Evolutionary conservation across 192 early-diverging fungal genomes (phyloP), one percentile per base, ranked within the genome.

Genomic region (Mortierella alpina): DNA sequence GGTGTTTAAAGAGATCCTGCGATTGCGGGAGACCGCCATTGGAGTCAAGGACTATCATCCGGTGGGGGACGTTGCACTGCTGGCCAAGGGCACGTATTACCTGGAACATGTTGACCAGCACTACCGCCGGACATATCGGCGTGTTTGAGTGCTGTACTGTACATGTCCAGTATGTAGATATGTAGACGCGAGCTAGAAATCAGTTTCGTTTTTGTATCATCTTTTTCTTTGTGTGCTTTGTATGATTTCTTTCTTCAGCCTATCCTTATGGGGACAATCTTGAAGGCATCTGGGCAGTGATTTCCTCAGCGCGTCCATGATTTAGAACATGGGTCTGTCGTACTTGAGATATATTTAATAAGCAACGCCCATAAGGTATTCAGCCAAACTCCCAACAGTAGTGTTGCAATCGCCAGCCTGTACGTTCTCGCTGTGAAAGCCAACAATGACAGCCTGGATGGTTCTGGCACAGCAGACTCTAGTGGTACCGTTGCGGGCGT

Each of bases 121-220:
- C 91, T 98, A 93, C 90, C 88, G 98, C 67, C 88, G 98, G 53
- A 88, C 87, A 61, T 99, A 99, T 74, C 86, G 84, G 62, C 92
- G 94, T 64, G 77, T 66, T 54, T 80, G 68, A 68, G 31, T n/a
- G n/a, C n/a, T n/a, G n/a, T n/a, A n/a, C n/a, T n/a, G n/a, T n/a
- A n/a, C n/a, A n/a, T n/a, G n/a, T n/a, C n/a, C n/a, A n/a, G n/a
- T n/a, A n/a, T n/a, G n/a, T n/a, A n/a, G n/a, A n/a, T 31, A 31
- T 31, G 31, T 31, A 31, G 31, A 3, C 31, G 31, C 31, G 31
- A 31, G 31, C 1, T 31, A 31, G 31, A 31, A n/a, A n/a, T n/a
- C n/a, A n/a, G n/a, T n/a, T n/a, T n/a, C n/a, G n/a, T n/a, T n/a
- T n/a, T n/a, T n/a, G n/a, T n/a, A n/a, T n/a, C n/a, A n/a, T n/a